Conservation (phyloP, 805 yeast genomes). For the Osmozyma mogii region DNA sequence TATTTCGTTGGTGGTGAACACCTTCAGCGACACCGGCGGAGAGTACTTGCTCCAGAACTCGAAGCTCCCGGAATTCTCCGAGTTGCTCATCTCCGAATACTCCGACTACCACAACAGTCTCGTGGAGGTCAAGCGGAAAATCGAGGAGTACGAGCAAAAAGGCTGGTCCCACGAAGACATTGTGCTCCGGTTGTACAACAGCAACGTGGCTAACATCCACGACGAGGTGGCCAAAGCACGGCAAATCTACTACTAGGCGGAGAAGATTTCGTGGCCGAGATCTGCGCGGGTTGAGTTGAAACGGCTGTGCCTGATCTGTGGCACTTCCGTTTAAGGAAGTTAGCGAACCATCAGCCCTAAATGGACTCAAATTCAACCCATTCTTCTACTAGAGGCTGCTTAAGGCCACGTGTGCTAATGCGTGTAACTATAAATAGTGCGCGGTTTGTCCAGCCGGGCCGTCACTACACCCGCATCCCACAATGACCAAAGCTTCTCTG, state of each 20-base stretch:
- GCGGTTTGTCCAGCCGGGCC: too few species aligned
- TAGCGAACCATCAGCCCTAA: too few species aligned
- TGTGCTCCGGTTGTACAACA: slow-evolving; percentile 21
- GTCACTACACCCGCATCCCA: too few species aligned
- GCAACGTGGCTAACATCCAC: slow-evolving; percentile 10
- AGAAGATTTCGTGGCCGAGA: too few species aligned
- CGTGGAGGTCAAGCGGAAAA: slow-evolving; percentile 14
- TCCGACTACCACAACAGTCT: slow-evolving; percentile 15
- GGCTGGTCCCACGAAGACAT: slow-evolving; percentile 34
- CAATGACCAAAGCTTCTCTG: too few species aligned
- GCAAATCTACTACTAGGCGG: slow-evolving; percentile 10
- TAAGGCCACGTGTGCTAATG: too few species aligned
- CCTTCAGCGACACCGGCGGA: slow-evolving; percentile 23
- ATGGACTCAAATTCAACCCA: too few species aligned
- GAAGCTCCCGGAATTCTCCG: slow-evolving; percentile 28
- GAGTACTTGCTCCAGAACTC: slow-evolving; percentile 29
- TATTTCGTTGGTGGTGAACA: slow-evolving; percentile 22
- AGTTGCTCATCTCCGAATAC: slow-evolving; percentile 16
- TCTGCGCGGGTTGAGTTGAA: too few species aligned
- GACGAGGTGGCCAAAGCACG: slow-evolving; percentile 21
- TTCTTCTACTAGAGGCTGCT: too few species aligned
- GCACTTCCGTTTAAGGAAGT: too few species aligned
- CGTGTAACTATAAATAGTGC: too few species aligned
- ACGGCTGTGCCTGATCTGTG: too few species aligned
- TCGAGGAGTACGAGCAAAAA: slow-evolving; percentile 27